A percentile compares a stretch with the other conserved stretches of the same genome.
Conservation (phyloP, 1,284 basidiomycete species). For the Moniliophthora roreri region DNA sequence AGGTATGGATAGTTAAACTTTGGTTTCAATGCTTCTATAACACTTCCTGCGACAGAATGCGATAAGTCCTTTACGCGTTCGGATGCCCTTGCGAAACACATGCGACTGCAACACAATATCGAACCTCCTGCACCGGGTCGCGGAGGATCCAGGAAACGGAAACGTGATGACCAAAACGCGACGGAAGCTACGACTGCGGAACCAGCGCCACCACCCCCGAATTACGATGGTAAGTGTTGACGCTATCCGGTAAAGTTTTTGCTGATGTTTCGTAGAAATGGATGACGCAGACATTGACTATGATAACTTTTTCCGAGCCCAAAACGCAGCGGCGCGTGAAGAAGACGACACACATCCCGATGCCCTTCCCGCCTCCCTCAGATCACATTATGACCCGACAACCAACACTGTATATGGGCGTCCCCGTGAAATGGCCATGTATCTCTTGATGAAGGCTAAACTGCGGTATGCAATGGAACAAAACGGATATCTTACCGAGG, state of each 20-base stretch:
- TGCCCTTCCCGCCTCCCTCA: constrained; percentile 51
- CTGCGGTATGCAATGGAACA: constrained; percentile 60
- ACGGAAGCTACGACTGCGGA: constrained; percentile 1
- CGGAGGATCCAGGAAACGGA: constrained; percentile 67
- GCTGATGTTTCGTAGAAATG: constrained; percentile 1
- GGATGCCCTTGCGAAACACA: constrained; percentile 89
- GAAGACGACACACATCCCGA: constrained; percentile 40
- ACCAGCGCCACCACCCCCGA: constrained; percentile 5
- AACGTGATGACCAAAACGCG: constrained; percentile 41
- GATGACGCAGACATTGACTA: constrained; percentile 15
- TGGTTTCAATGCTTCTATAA: constrained; percentile 6
- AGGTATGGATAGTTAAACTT: constrained; percentile 49
- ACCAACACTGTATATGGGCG: constrained; percentile 63
- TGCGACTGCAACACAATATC: constrained; percentile 85
- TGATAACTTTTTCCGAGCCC: constrained; percentile 12
- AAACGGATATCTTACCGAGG: constrained; percentile 60
- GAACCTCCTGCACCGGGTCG: constrained; percentile 69
- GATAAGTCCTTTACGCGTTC: constrained; percentile 93
- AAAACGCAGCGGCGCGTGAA: neutral
- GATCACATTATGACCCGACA: constrained; percentile 44
- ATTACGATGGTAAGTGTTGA: constrained; percentile 7
- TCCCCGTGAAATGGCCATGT: constrained; percentile 61
- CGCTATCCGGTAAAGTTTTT: neutral
- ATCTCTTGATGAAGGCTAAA: constrained; percentile 79
- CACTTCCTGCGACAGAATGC: constrained; percentile 58